These are phyloP conservation scores for Cucurbita ficifolia DNA, from an alignment of 306 rosid species.

Conservation along the genomic window DNA sequence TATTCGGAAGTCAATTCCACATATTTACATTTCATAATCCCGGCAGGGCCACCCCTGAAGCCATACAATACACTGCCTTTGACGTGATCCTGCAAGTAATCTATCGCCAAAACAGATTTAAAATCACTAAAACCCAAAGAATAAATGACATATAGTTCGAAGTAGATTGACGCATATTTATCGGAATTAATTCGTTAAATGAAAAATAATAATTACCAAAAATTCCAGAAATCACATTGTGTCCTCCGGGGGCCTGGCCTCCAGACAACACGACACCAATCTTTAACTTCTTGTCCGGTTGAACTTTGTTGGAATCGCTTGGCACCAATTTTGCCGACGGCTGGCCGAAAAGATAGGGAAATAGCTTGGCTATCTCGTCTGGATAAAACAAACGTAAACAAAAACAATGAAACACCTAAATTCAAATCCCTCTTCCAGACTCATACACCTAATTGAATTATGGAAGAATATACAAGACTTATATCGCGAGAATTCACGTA, in stretches of 20 bases:
- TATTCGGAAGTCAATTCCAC: slow-evolving; percentile 54
- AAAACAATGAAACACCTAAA: background rate
- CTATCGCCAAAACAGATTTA: slow-evolving; percentile 16
- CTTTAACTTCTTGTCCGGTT: slow-evolving; percentile 41
- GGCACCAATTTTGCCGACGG: slow-evolving; percentile 61
- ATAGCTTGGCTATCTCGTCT: slow-evolving; percentile 92
- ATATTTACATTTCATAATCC: slow-evolving; percentile 85
- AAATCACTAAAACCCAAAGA: background rate
- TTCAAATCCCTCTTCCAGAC: background rate
- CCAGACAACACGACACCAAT: slow-evolving; percentile 94
- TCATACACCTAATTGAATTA: background rate
- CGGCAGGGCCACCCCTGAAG: slow-evolving; percentile 95
- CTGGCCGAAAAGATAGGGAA: slow-evolving; percentile 76
- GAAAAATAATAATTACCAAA: slow-evolving; percentile 36
- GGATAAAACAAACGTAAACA: slow-evolving; percentile 1
- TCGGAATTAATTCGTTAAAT: background rate
- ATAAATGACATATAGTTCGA: background rate
- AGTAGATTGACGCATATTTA: background rate
- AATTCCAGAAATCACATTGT: slow-evolving; percentile 88
- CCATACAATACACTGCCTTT: slow-evolving; percentile 80
- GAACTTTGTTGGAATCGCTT: slow-evolving; percentile 12
- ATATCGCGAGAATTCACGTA: background rate
- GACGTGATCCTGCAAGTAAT: slow-evolving; percentile 74
- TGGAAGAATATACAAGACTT: background rate
- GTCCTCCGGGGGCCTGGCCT: slow-evolving; percentile 98